Percentiles rank a stretch among this genome's conserved stretches.
phyloP scores from a whole-genome alignment of 2,329 filamentous ascomycete species.

The Alternaria longipes region DNA sequence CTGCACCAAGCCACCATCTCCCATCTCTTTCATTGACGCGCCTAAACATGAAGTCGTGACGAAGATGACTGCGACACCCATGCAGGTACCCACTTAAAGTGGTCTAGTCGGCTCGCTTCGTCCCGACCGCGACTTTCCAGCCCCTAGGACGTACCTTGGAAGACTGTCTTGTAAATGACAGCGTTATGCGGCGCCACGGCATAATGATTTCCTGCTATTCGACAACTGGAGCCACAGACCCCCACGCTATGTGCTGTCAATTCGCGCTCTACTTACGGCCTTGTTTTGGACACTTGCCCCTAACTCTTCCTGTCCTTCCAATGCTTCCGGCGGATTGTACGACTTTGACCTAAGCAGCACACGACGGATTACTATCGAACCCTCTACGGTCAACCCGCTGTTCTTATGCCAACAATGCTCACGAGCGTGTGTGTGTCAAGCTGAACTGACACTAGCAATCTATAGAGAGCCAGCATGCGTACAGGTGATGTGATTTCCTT shows the following conservation, averaged over 20 bases:
- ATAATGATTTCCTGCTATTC: neutral
- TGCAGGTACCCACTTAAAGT: slow-evolving; percentile 3
- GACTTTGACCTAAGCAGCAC: neutral
- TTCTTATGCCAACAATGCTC: neutral
- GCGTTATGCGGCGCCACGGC: slow-evolving; percentile 1
- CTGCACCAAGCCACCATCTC: neutral
- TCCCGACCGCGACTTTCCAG: slow-evolving; percentile 5
- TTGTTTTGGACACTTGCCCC: neutral
- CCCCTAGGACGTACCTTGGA: slow-evolving; percentile 2
- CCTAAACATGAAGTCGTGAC: slow-evolving; percentile 12
- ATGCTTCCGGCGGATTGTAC: neutral
- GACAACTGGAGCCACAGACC: neutral
- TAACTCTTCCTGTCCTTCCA: neutral
- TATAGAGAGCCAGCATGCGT: neutral
- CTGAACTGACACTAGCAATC: neutral
- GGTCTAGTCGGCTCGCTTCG: slow-evolving; percentile 16
- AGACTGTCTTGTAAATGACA: neutral
- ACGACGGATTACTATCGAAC: neutral
- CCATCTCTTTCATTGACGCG: neutral
- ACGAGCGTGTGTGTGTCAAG: neutral
- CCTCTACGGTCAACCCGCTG: neutral
- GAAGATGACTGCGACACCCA: slow-evolving; percentile 9
- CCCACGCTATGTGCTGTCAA: slow-evolving; percentile 5
- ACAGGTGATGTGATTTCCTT: neutral
- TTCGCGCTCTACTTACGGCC: neutral